Percentiles rank a stretch among this genome's conserved stretches.
Evolutionary conservation across 1,139 yeast species (phyloP).

Genomic region (Magnusiomyces paraingens): DNA sequence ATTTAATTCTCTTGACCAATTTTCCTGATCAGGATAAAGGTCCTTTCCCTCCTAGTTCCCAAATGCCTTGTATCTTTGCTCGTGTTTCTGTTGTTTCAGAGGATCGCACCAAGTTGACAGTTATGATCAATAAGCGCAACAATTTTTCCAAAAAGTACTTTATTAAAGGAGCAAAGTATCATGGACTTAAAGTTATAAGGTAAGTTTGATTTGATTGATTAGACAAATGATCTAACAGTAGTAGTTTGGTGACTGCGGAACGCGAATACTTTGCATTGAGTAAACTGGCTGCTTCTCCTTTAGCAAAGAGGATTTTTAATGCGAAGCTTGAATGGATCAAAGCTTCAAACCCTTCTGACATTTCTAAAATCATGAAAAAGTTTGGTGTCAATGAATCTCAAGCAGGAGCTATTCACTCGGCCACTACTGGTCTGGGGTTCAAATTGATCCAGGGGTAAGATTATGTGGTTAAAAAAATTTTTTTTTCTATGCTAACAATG

Average conservation of each 20-base stretch:
- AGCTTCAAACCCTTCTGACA: constrained; percentile 32
- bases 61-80: no score
- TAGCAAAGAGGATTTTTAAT: constrained; percentile 53
- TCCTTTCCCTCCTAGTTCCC: no score
- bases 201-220: no score
- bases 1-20: no score
- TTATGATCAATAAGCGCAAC: no score
- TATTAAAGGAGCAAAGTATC: no score
- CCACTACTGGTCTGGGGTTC: constrained; percentile 64
- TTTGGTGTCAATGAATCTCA: constrained; percentile 79
- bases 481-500: background rate
- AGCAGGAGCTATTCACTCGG: constrained; percentile 77
- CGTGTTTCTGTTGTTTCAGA: no score
- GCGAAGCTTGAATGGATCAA: constrained; percentile 28
- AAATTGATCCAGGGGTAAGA: constrained; percentile 75
- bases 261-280: constrained; percentile 82
- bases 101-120: no score
- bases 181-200: no score
- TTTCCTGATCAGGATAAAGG: no score
- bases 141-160: no score
- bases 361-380: constrained; percentile 36
- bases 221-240: no score
- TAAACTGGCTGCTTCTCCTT: constrained; percentile 76
- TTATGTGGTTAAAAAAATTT: constrained; percentile 2
- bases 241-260: constrained; percentile 73